Base-by-base conservation (phyloP, 768 basidiomycete genomes). In the Austroboletus eburneus region DNA sequence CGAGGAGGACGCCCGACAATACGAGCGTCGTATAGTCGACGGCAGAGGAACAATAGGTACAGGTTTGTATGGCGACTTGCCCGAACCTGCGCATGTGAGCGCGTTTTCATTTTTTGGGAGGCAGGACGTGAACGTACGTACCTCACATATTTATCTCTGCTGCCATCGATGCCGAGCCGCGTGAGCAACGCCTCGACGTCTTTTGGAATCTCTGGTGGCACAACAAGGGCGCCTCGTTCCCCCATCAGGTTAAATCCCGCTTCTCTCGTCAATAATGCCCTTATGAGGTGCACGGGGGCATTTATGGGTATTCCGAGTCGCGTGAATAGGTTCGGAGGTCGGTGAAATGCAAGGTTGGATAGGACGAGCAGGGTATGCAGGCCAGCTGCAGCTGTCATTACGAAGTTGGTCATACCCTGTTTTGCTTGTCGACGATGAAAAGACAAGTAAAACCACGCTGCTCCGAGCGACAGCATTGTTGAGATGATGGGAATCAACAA, bases 321-420 rank as follows among this genome's bases (percentile, higher is more conserved):
- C 32, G 66, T 68, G 61, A 85, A 89, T 25, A 89, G 58, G 57
- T 87, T 87, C 38, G 73, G 72, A 9, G 85, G 82, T 41, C 72
- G 73, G 42, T n/a, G 30, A 0, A 51, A 41, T 7, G 37, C 47
- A 23, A 63, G 17, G 43, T 45, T 46, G 30, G 38, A 57, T 3
- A 64, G 42, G 14, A 49, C 20, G 32, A 59, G 37, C 9, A 59
- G 29, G 21, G 52, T 45, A 24, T 63, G 57, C 39, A 57, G 46
- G 38, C 47, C 41, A 0, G 49, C 45, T 24, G 42, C 46, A 29
- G 49, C 38, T n/a, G 37, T 46, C 50, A 55, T 49, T 9, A 54
- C 13, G 9, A 50, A 32, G 37, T 4, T 39, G 14, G 44, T 12
- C 4, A 17, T 29, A 22, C 40, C 17, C 17, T 23, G 30, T 20